Base-by-base conservation (phyloP, 2,329 filamentous ascomycete species). In the Ophiostoma pallidulum region DNA sequence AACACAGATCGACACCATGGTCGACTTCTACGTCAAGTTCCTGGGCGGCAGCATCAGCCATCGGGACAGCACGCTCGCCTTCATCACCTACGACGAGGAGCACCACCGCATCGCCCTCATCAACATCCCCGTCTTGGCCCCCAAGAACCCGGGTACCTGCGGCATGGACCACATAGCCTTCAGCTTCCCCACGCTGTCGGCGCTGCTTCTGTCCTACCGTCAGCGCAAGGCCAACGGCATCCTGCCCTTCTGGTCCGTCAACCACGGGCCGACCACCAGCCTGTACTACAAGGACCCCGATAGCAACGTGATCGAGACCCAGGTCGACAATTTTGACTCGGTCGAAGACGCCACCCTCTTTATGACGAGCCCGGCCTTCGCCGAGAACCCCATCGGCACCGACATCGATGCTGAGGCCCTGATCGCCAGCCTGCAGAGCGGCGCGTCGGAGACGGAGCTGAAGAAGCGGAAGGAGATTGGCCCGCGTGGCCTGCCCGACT, bases 241-340 rank as follows among this genome's bases (percentile, higher is more conserved):
- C 37, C 13, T 56, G 26, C 71, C 72, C 0, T 26, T 61, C 4
- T 71, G 67, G 67, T 63, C 57, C 48, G 60, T 71, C 28, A 71
- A 74, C 54, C 71, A 75, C 54, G 71, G 72, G 3, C 60, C 63
- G 2, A 73, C 66, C 2, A 69, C 62, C 0, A 67, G 63, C 53
- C 66, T 74, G 33, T 74, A 74, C 56, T 74, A 74, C 54, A 49
- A 52, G 8, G 71, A 74, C 55, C 71, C 70, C 5, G 70, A 75
- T 54, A 67, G 69, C 12, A 74, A 73, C 56, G 52, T 59, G 53
- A 45, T 74, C 26, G 72, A 74, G 59, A 65, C 62, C 4, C 69
- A 73, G 53, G 65, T 71, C 3, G 67, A 71, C 48, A 68, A 66
- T 41, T 69, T 70, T 44, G 61, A 63, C 5, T 62, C 57, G 0